Evolutionary conservation across 2,329 filamentous ascomycete genomes (phyloP).

Genomic region (Neocucurbitaria cava): DNA sequence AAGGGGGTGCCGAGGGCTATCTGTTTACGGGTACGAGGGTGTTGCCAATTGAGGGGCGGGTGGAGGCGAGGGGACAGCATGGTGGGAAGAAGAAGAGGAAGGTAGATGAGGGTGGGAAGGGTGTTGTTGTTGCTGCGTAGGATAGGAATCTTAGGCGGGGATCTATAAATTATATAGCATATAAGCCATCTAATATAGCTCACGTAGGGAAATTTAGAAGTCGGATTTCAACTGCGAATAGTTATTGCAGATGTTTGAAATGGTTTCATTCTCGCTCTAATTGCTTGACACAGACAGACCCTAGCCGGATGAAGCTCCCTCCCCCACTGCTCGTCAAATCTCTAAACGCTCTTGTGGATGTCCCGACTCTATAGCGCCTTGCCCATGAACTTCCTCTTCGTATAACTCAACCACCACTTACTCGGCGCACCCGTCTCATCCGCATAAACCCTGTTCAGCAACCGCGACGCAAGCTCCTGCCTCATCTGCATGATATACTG

Average conservation of each 20-base stretch:
- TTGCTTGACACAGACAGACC: neutral
- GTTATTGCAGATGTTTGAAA: neutral
- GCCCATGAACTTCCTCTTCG: constrained; percentile 99
- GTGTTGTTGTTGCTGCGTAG: no score
- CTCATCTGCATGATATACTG: constrained; percentile 92
- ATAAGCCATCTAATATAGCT: no score
- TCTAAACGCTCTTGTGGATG: neutral
- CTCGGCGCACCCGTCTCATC: constrained; percentile 70
- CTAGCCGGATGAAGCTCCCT: no score
- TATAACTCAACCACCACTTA: constrained; percentile 97
- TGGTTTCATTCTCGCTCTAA: neutral
- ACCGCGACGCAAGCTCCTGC: constrained; percentile 83
- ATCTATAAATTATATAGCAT: no score
- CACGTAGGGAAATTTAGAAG: no score
- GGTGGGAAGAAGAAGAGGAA: constrained; percentile 69
- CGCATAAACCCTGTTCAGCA: constrained; percentile 86
- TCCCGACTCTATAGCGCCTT: constrained; percentile 63
- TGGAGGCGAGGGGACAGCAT: constrained; percentile 82
- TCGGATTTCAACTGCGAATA: neutral
- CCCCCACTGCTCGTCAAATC: no score
- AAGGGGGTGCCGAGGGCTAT: constrained; percentile 88
- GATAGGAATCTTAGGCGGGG: no score
- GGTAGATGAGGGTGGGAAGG: constrained; percentile 3
- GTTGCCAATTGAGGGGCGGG: constrained; percentile 77
- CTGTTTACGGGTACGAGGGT: constrained; percentile 85